Evolutionary conservation across 2,329 filamentous ascomycete species (phyloP).

Genomic region (Ophiostoma sp.): DNA sequence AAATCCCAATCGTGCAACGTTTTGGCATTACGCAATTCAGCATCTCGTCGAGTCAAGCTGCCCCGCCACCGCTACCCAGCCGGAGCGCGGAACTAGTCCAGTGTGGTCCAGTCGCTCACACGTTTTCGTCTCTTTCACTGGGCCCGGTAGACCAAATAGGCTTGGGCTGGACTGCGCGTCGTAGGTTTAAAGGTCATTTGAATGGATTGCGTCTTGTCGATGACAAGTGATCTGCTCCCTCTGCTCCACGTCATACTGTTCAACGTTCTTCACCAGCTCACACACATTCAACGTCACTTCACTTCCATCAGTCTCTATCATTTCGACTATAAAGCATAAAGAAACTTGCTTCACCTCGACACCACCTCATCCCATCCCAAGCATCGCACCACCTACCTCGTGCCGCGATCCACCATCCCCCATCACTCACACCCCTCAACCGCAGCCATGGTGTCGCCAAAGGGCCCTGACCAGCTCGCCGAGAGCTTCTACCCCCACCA

Average conservation of each 20-base stretch:
- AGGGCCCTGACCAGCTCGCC: conserved; percentile 24
- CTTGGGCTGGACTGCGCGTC: background rate
- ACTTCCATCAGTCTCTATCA: background rate
- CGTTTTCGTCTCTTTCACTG: background rate
- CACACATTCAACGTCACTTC: background rate
- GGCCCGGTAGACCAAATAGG: background rate
- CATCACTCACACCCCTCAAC: background rate
- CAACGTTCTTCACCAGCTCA: background rate
- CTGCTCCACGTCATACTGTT: background rate
- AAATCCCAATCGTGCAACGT: background rate
- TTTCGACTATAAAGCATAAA: background rate
- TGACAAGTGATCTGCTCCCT: background rate
- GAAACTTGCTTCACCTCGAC: background rate
- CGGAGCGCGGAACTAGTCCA: background rate
- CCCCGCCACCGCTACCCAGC: background rate
- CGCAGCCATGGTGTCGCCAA: background rate
- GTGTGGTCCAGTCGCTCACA: background rate
- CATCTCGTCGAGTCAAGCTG: background rate
- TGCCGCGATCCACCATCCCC: background rate
- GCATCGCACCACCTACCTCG: background rate
- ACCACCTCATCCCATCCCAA: too few species aligned
- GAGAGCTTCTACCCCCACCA: conserved; percentile 33
- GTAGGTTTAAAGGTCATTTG: background rate
- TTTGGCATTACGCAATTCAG: background rate
- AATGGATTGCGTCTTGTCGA: background rate